Base-by-base conservation (phyloP, 2,329 filamentous ascomycete genomes). In the Cercospora sp. region DNA sequence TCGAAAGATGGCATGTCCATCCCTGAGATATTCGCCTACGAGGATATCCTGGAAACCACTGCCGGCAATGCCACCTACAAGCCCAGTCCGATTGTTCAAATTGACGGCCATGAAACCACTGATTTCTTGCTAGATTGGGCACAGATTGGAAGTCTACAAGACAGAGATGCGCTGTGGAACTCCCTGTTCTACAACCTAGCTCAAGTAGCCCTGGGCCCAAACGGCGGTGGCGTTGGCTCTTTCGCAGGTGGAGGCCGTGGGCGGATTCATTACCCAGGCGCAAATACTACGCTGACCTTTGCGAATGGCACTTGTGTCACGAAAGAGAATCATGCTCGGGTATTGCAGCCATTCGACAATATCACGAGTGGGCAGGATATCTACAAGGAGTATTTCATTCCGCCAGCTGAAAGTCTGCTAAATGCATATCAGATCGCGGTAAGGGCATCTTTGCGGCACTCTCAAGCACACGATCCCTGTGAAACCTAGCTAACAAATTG, bases 1-100 rank as follows among this genome's bases (percentile, higher is more conserved):
- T 90, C 88, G 1, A 71, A 79, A 3, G 87, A 90, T 74, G 88
- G 88, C n/a, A 76, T 81, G 18, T 82, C 84, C 63, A 75, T 88
- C 10, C 89, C 89, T 0, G 82, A 87, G 67, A 80, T 89, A 2
- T 90, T 87, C 68, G 81, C 84, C 20, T 84, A 84, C 66, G 76
- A 80, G 12, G 84, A 86, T 68, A 77, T 85, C 0, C 74, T 83
- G 55, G 75, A 79, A 20, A 77, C 79, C 28, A 79, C 78, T 6
- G 77, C 82, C 64, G 74, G 79, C 64, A 80, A 83, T 70, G 68
- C 77, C 12, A 75, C 80, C 60, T 80, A 81, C 68, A 76, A 75
- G 5, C 81, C 86, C 1, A 85, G 84, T 0, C 80, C 85, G 1
- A 80, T 90, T 36, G 77, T 79, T 1, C 76, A 83, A 67, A 89